Conservation (phyloP, 2,329 filamentous ascomycete genomes). For the Aschersonia sp. region DNA sequence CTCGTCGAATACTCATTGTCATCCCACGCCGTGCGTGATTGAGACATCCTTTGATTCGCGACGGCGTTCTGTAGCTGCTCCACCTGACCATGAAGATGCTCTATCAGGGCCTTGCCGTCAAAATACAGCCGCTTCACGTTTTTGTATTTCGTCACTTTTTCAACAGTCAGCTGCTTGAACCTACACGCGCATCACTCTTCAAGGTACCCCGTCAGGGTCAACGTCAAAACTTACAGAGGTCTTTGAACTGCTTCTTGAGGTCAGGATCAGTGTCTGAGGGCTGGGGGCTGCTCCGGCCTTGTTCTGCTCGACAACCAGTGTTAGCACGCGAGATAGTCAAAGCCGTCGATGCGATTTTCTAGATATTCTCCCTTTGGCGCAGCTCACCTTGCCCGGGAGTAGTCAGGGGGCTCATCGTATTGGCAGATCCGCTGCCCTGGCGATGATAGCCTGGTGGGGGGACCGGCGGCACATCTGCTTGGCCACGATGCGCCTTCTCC, state of each 20-base stretch:
- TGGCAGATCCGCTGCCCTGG: conserved; percentile 30
- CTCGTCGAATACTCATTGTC: conserved; percentile 86
- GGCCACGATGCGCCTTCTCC: conserved; percentile 29
- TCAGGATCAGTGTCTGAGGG: conserved; percentile 32
- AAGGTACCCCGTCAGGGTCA: too few relatives aligned
- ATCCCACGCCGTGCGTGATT: conserved; percentile 86
- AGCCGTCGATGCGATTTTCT: conserved; percentile 22
- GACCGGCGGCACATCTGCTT: conserved; percentile 27
- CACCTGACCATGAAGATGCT: conserved; percentile 73
- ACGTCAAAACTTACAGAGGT: conserved; percentile 30
- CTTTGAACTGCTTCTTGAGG: conserved; percentile 41
- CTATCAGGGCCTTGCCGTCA: conserved; percentile 85
- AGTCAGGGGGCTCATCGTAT: conserved; percentile 26
- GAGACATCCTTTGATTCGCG: conserved; percentile 86
- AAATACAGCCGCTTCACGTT: conserved; percentile 98
- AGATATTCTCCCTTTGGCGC: conserved; percentile 23
- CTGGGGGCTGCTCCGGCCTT: conserved; percentile 42
- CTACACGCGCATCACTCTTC: too few relatives aligned
- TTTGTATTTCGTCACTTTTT: conserved; percentile 80
- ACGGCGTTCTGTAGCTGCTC: conserved; percentile 96
- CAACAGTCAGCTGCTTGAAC: conserved; percentile 6
- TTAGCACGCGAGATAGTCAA: conserved; percentile 16
- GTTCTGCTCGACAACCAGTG: conserved; percentile 22
- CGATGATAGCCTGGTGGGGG: conserved; percentile 39
- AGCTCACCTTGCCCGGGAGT: conserved; percentile 16